Evolutionary conservation across 305 asterid species (phyloP).

Genomic region (Plantago rigida): DNA sequence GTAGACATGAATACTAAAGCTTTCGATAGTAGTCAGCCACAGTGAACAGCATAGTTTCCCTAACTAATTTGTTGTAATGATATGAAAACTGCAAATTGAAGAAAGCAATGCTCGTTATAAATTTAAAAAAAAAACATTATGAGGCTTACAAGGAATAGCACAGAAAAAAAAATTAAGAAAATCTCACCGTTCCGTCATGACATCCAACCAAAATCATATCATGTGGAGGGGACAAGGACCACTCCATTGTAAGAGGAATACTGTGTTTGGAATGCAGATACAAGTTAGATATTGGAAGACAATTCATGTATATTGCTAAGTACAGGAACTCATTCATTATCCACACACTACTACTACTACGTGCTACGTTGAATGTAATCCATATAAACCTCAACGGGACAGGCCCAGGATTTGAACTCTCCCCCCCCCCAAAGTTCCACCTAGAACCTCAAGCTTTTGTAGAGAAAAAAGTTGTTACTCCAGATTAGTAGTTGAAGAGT

Average conservation of each 20-base stretch:
- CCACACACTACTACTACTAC: neutral
- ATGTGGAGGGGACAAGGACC: slow-evolving; percentile 68
- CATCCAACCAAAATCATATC: slow-evolving; percentile 87
- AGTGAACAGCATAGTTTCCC: no score
- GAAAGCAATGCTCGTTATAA: slow-evolving; percentile 10
- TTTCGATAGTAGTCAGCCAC: no score
- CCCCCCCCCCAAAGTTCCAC: no score
- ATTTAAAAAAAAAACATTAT: neutral
- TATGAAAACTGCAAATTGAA: neutral
- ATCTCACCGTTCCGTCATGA: slow-evolving; percentile 91
- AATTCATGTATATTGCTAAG: slow-evolving; percentile 1
- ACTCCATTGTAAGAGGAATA: slow-evolving; percentile 79
- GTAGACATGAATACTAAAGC: no score
- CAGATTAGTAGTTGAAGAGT: no score
- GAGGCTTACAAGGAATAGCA: slow-evolving; percentile 19
- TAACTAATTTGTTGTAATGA: no score
- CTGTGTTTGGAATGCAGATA: slow-evolving; percentile 38
- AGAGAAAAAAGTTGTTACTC: no score
- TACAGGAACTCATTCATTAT: slow-evolving; percentile 3
- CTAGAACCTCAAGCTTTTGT: neutral
- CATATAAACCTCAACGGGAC: neutral
- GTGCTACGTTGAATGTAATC: neutral
- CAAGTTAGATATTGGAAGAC: slow-evolving; percentile 17
- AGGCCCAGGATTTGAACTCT: no score
- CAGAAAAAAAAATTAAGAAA: slow-evolving; percentile 21